Evolutionary conservation across 164 flowering plant species (phyloP).

Genomic region (Brasenia schreberi): DNA sequence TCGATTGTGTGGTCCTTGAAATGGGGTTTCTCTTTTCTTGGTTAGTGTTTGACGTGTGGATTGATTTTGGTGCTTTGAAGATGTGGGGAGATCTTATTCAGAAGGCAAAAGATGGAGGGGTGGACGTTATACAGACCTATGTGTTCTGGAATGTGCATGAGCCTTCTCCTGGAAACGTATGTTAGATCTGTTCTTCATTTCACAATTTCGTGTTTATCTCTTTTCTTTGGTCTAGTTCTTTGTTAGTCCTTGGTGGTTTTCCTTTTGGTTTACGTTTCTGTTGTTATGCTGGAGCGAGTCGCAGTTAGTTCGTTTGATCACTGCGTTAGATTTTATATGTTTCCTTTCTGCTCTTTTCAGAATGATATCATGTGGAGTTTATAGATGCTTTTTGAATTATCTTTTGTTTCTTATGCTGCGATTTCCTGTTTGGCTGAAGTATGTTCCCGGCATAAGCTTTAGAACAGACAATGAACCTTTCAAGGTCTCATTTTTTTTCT

Average conservation of each 20-base stretch:
- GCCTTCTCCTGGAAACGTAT: constrained; percentile 1
- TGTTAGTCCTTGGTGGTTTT: not conserved
- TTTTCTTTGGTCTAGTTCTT: not conserved
- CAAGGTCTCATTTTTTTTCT: constrained; percentile 32
- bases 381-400: no score
- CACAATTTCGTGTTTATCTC: not conserved
- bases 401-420: constrained; percentile 8
- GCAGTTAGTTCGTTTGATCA: not conserved
- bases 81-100: constrained; percentile 9
- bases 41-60: not conserved
- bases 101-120: constrained; percentile 15
- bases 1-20: not conserved
- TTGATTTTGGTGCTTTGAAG: not conserved
- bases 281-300: not conserved
- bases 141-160: constrained; percentile 70
- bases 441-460: constrained; percentile 68
- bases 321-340: not conserved
- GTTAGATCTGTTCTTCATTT: not conserved
- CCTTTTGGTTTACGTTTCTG: not conserved
- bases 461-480: constrained; percentile 75
- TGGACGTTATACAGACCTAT: constrained; percentile 15
- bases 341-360: not conserved
- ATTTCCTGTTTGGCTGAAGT: constrained; percentile 91
- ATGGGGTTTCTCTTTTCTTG: not conserved
- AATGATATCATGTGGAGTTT: no score